These are phyloP conservation scores for Elymus sibiricus DNA, from an alignment of 176 grass and related monocot genomes.

Conservation along the genomic window DNA sequence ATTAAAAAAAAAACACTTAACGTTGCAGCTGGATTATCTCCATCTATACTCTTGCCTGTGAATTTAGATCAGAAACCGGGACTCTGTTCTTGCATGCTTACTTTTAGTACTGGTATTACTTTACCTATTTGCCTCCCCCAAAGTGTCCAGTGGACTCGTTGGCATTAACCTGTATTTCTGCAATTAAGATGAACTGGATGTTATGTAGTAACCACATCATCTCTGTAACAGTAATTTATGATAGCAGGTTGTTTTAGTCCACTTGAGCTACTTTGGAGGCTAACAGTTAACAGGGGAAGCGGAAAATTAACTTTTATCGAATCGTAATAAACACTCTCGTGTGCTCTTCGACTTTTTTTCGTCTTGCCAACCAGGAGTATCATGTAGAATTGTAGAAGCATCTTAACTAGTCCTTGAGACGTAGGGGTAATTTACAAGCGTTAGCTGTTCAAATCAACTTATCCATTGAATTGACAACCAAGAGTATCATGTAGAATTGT, in stretches of 20 bases:
- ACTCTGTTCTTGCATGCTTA: background rate
- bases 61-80: background rate
- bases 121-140: background rate
- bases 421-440: background rate
- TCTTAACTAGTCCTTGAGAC: background rate
- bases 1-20: background rate
- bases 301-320: no score
- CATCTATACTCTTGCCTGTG: background rate
- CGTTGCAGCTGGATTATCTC: background rate
- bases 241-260: background rate
- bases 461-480: background rate
- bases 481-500: background rate
- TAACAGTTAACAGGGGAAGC: background rate
- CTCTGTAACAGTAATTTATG: background rate
- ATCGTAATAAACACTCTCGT: background rate
- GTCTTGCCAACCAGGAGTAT: background rate
- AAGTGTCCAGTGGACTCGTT: background rate
- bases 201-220: background rate
- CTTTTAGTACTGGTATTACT: background rate
- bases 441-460: background rate
- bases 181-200: background rate
- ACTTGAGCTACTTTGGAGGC: background rate
- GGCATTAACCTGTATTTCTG: background rate
- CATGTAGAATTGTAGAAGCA: background rate
- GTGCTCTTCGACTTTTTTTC: background rate